Conservation (phyloP, 306 rosid genomes). For the Sicyos edulis region DNA sequence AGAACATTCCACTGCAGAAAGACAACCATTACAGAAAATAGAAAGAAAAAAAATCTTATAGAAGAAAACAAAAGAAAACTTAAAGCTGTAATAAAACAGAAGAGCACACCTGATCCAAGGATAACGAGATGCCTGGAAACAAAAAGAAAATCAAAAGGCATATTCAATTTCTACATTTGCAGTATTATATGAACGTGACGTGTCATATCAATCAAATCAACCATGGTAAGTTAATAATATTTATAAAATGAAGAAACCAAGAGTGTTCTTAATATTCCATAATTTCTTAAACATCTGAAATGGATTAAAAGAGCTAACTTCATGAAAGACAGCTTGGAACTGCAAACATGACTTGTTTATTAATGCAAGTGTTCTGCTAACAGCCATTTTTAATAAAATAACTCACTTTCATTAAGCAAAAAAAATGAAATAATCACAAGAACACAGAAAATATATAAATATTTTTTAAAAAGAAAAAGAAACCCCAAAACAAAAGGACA, state of each 20-base stretch:
- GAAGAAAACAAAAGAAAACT: neutral
- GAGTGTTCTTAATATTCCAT: neutral
- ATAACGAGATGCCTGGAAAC: conserved; percentile 77
- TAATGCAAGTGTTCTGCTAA: neutral
- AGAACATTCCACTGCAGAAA: conserved; percentile 79
- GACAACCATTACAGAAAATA: conserved; percentile 6
- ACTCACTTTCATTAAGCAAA: neutral
- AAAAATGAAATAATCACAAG: neutral
- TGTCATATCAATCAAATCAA: neutral
- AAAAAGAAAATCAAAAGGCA: conserved; percentile 29
- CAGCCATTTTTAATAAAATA: neutral
- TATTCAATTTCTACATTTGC: neutral
- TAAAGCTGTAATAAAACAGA: neutral
- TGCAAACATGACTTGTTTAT: neutral
- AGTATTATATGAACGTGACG: neutral
- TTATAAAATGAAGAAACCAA: neutral
- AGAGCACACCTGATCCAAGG: conserved; percentile 72
- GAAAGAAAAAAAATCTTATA: neutral
- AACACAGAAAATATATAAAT: neutral
- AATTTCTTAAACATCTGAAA: neutral
- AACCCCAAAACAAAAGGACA: neutral
- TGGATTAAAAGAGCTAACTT: neutral
- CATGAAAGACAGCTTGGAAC: neutral
- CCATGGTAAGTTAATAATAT: neutral
- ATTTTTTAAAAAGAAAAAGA: too few relatives aligned